A percentile compares a stretch with the other conserved stretches of the same genome.
Evolutionary conservation across 2,329 filamentous ascomycete species (phyloP).

Genomic region (Trichoderma afroharzianum): DNA sequence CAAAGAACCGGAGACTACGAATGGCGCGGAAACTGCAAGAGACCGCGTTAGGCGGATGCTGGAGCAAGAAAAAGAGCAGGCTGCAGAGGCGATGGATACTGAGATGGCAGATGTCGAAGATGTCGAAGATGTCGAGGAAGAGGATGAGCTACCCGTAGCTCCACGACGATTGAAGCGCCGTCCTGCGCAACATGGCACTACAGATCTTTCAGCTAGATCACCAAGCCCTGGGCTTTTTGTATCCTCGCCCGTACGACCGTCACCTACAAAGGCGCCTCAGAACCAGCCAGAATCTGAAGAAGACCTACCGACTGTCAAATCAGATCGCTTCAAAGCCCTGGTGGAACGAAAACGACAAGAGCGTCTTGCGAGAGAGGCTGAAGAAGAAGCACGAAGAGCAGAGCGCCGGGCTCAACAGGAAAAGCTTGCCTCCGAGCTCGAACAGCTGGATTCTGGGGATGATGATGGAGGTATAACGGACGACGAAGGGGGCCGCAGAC

Average conservation of each 20-base stretch:
- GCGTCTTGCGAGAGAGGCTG: conserved; percentile 62
- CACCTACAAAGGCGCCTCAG: conserved; percentile 26
- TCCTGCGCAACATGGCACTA: conserved; percentile 29
- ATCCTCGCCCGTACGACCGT: conserved; percentile 43
- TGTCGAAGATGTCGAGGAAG: conserved; percentile 36
- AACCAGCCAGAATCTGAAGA: conserved; percentile 43
- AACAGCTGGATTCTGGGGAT: conserved; percentile 34
- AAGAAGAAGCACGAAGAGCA: conserved; percentile 47
- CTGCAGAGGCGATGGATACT: conserved; percentile 26
- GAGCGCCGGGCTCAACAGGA: conserved; percentile 40
- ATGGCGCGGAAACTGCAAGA: conserved; percentile 30
- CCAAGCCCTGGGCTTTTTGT: conserved; percentile 53
- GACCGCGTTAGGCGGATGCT: conserved; percentile 45
- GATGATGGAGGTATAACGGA: conserved; percentile 54
- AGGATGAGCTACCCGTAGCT: conserved; percentile 40
- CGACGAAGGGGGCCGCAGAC: conserved; percentile 58
- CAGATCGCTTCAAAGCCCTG: conserved; percentile 65
- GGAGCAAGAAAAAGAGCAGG: conserved; percentile 27
- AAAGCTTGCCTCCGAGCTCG: conserved; percentile 35
- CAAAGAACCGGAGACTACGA: conserved; percentile 17
- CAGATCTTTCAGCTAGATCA: conserved; percentile 24
- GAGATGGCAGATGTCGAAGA: conserved; percentile 31
- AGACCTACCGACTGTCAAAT: conserved; percentile 45
- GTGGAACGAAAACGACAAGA: conserved; percentile 71
- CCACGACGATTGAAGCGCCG: conserved; percentile 40